Evolutionary conservation across 805 yeast species (phyloP).

Genomic region (Cephaloascus fragrans): DNA sequence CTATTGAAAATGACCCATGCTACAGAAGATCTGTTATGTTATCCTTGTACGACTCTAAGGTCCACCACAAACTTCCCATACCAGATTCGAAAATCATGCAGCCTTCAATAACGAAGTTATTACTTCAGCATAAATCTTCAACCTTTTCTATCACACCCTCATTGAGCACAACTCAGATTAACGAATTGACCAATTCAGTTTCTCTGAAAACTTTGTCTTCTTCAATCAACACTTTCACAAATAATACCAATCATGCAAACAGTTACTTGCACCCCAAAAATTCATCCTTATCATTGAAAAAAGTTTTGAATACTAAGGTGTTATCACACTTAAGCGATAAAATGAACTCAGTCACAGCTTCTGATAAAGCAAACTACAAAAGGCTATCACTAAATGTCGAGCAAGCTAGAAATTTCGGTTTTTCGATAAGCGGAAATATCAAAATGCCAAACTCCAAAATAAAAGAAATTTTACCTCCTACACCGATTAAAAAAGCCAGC

Average conservation of each 20-base stretch:
- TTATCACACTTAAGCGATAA: not conserved
- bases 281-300: constrained; percentile 27
- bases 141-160: constrained; percentile 14
- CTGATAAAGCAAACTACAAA: not conserved
- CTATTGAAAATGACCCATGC: constrained; percentile 25
- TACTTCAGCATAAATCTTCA: constrained; percentile 28
- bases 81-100: constrained; percentile 17
- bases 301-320: constrained; percentile 6
- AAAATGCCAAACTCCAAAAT: constrained; percentile 41
- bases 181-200: not conserved
- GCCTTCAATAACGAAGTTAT: constrained; percentile 23
- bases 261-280: constrained; percentile 25
- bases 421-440: constrained; percentile 38
- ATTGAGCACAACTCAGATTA: not conserved
- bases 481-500: constrained; percentile 60
- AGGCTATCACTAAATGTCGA: not conserved
- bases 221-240: not conserved
- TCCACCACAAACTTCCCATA: constrained; percentile 23
- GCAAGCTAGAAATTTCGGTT: constrained; percentile 18
- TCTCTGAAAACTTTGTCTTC: not conserved
- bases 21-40: constrained; percentile 35
- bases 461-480: constrained; percentile 45
- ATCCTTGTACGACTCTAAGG: constrained; percentile 27
- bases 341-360: not conserved
- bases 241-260: not conserved